phyloP scores from a whole-genome alignment of 495 filamentous ascomycete genomes.

The Mycothermus thermophilus region DNA sequence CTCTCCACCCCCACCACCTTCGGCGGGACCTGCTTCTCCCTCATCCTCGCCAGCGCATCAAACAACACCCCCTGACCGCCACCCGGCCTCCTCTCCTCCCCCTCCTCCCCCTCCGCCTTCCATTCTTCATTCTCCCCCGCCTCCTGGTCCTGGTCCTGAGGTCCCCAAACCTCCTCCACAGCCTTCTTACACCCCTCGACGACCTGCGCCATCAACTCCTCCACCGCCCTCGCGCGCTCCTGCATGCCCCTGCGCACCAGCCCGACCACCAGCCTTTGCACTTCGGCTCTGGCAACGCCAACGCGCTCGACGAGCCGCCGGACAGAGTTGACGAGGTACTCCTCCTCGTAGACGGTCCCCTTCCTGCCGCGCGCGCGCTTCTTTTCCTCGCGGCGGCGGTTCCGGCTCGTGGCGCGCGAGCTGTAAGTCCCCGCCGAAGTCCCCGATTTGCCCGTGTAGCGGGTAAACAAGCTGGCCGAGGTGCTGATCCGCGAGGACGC shows the following conservation, averaged over 20 bases:
- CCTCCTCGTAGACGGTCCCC: constrained; percentile 93
- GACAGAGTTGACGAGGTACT: constrained; percentile 82
- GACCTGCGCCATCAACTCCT: constrained; percentile 57
- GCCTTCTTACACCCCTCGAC: constrained; percentile 49
- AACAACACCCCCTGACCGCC: constrained; percentile 39
- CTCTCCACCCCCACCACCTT: constrained; percentile 34
- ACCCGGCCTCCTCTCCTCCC: constrained; percentile 12
- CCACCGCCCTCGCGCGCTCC: constrained; percentile 68
- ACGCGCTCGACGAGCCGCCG: constrained; percentile 73
- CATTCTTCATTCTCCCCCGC: constrained; percentile 5
- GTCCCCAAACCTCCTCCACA: constrained; percentile 53
- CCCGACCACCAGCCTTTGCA: constrained; percentile 55
- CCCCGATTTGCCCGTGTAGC: constrained; percentile 64
- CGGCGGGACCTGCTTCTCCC: constrained; percentile 32
- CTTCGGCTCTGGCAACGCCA: constrained; percentile 54
- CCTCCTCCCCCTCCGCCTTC: constrained; percentile 15
- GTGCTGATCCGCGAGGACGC: constrained; percentile 69
- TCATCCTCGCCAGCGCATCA: constrained; percentile 34
- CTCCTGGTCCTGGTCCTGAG: constrained; percentile 11
- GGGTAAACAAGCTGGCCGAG: constrained; percentile 69
- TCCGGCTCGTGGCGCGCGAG: constrained; percentile 68
- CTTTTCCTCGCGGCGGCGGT: constrained; percentile 74
- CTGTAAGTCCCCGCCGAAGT: constrained; percentile 54
- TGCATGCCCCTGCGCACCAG: constrained; percentile 70
- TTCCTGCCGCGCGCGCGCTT: constrained; percentile 91